Base-by-base conservation (phyloP, 2,329 filamentous ascomycete species). In the Neonectria hederae region DNA sequence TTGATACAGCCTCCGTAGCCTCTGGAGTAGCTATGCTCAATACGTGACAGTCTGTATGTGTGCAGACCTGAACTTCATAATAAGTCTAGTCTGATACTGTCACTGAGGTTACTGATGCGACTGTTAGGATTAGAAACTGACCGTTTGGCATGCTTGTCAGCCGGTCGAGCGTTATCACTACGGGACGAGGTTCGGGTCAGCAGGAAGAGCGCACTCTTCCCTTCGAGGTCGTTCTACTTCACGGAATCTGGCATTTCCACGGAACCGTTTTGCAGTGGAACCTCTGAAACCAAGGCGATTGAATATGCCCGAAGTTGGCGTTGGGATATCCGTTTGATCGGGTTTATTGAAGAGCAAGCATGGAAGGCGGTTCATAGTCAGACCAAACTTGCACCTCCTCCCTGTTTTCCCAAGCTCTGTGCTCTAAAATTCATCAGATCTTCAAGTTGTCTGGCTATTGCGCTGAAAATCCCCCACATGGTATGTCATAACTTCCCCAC, bases 371-470 rank as follows among this genome's bases (percentile, higher is more conserved):
- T 57, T 59, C 51, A 62, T 54, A 62, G 57, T 48, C 40, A 43
- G 54, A 58, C 59, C 43, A 59, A 65, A 57, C 49, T 62, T 30
- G 24, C 56, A 57, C 59, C 48, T 48, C 42, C 57, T 40, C 42
- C 43, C 30, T 30, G 35, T 57, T 48, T 63, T 49, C 42, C 22
- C 53, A 56, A 43, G 45, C 57, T 53, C 62, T 55, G 55, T 65
- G 56, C 66, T 73, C 65, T 68, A 66, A 59, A 62, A 63, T 68
- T 70, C 60, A 67, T 71, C 59, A 67, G 53, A 69, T 72, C 72
- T 58, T 74, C 65, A 65, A 63, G 63, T 54, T 59, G 38, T 58
- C 43, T 49, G 49, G 32, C 61, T 43, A 58, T 63, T 14, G 26
- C 40, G 21, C 26, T 35, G 42, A 40, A 60, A 46, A 65, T 52